phyloP scores from a whole-genome alignment of 1,284 basidiomycete genomes.

The Microbotryum silenes-acaulis region DNA sequence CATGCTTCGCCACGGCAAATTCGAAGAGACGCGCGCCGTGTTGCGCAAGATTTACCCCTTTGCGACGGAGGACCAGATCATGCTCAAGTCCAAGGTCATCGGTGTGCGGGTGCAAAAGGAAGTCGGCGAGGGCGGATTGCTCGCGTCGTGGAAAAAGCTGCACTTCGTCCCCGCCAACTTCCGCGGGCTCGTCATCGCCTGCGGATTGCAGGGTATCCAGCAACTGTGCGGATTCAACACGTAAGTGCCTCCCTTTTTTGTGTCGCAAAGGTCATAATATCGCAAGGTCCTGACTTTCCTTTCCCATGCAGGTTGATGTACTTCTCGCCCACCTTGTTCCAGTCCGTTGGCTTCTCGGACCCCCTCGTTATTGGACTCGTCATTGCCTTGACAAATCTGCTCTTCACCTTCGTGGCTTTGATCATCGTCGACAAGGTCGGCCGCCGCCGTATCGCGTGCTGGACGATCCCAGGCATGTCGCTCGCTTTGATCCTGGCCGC shows the following conservation, averaged over 20 bases:
- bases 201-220: conserved; percentile 72
- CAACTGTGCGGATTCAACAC: conserved; percentile 71
- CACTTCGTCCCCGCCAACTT: conserved; percentile 27
- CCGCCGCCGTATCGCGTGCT: conserved; percentile 65
- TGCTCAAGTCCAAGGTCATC: conserved; percentile 57
- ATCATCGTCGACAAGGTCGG: conserved; percentile 67
- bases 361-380: conserved; percentile 71
- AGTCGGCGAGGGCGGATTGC: conserved; percentile 53
- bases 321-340: conserved; percentile 58
- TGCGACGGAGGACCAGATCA: conserved; percentile 57
- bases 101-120: conserved; percentile 55
- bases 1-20: conserved; percentile 53
- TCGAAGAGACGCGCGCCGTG: conserved; percentile 49
- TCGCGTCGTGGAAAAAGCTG: conserved; percentile 25
- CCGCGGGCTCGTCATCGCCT: conserved; percentile 54
- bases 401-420: conserved; percentile 71
- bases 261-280: background rate
- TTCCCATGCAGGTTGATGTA: conserved; percentile 43
- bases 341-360: conserved; percentile 69
- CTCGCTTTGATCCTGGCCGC: conserved; percentile 61
- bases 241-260: background rate
- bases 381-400: conserved; percentile 68
- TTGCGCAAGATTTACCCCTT: conserved; percentile 60
- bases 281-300: background rate
- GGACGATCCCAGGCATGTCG: conserved; percentile 68